These are phyloP conservation scores for Xylaria palmicola DNA, from an alignment of 495 filamentous ascomycete genomes.

Conservation along the genomic window DNA sequence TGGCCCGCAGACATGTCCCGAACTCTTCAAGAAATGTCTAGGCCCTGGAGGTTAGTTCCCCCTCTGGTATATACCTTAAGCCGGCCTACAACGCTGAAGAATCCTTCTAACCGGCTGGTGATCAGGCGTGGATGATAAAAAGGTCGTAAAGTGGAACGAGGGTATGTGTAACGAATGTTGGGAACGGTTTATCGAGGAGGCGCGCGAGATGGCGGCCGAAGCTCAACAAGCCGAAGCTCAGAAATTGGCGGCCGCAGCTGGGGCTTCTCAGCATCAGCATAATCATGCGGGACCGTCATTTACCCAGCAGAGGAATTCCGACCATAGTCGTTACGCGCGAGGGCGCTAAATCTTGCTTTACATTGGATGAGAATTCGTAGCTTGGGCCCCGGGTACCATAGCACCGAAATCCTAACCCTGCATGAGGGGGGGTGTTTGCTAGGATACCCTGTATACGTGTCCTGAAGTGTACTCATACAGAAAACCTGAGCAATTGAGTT, in stretches of 20 bases:
- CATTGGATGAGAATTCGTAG: too few relatives aligned
- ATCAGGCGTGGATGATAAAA: slow-evolving; percentile 21
- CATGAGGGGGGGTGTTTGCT: too few relatives aligned
- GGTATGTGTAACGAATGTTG: slow-evolving; percentile 37
- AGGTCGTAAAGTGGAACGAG: slow-evolving; percentile 32
- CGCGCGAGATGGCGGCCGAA: slow-evolving; percentile 32
- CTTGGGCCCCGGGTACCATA: too few relatives aligned
- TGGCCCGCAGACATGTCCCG: slow-evolving; percentile 28
- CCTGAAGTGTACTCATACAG: too few relatives aligned
- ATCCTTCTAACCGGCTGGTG: not conserved
- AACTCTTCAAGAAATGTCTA: slow-evolving; percentile 31
- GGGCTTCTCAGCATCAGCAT: slow-evolving; percentile 16
- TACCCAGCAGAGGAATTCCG: not conserved
- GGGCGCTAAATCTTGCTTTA: not conserved
- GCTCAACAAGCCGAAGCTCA: slow-evolving; percentile 18
- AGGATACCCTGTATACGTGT: too few relatives aligned
- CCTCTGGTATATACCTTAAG: not conserved
- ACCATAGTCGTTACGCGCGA: not conserved
- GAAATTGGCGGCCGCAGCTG: slow-evolving; percentile 12
- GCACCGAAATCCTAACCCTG: too few relatives aligned
- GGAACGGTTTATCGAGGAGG: slow-evolving; percentile 31
- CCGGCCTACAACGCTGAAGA: too few relatives aligned
- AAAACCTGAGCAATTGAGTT: too few relatives aligned
- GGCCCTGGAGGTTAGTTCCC: slow-evolving; percentile 29
- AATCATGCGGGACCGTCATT: not conserved